phyloP scores from a whole-genome alignment of 108 stramenopile species.

The Fistulifera solaris region DNA sequence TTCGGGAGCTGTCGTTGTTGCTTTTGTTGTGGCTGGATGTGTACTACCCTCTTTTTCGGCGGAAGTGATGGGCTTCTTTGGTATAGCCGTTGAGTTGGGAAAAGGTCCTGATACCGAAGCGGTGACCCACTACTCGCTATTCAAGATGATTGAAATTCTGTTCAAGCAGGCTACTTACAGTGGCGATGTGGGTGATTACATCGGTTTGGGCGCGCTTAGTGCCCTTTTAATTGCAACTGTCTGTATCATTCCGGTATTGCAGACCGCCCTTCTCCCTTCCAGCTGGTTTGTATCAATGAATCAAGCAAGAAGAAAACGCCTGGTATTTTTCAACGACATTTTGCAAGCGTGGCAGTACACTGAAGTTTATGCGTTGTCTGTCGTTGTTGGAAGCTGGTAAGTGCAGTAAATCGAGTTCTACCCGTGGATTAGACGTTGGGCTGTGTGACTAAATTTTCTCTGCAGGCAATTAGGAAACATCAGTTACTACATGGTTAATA shows the following conservation, averaged over 20 bases:
- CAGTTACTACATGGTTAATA: not conserved
- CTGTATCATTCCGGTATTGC: constrained; percentile 60
- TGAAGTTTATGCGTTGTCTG: constrained; percentile 65
- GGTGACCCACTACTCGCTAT: constrained; percentile 42
- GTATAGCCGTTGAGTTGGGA: constrained; percentile 64
- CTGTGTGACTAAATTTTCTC: no score
- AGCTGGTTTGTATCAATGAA: constrained; percentile 53
- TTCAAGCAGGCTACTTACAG: constrained; percentile 64
- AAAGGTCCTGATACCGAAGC: constrained; percentile 48
- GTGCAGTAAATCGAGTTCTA: no score
- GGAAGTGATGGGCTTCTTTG: constrained; percentile 60
- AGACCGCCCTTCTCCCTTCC: constrained; percentile 26
- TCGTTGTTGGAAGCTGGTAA: constrained; percentile 58
- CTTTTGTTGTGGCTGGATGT: constrained; percentile 36
- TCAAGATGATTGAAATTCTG: constrained; percentile 34
- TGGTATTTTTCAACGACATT: constrained; percentile 36
- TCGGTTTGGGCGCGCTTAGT: not conserved
- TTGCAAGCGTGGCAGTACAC: constrained; percentile 77
- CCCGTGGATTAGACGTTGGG: no score
- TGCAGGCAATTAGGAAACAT: constrained; percentile 47
- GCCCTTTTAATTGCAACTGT: constrained; percentile 49
- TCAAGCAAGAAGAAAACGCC: constrained; percentile 16
- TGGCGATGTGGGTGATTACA: constrained; percentile 1
- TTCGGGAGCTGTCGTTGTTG: constrained; percentile 5
- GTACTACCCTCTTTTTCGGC: constrained; percentile 46